Conservation (phyloP, 306 rosid species). For the Inga laurina region DNA sequence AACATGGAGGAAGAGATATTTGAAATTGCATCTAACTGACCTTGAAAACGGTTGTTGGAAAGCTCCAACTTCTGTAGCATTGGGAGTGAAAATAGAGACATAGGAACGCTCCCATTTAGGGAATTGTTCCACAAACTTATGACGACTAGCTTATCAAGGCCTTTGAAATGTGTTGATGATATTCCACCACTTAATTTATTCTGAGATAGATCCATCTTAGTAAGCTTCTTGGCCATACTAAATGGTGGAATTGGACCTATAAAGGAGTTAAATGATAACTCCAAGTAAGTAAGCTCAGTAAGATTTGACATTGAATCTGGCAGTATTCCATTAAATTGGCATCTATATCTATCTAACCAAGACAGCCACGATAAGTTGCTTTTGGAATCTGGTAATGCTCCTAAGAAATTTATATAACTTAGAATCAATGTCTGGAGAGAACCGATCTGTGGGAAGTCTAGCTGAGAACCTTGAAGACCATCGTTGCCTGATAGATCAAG, state of each 20-base stretch:
- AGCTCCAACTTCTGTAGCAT: too few species aligned
- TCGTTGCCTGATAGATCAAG: not conserved
- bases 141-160: too few species aligned
- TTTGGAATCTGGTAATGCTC: not conserved
- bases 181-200: too few species aligned
- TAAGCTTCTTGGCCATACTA: constrained; percentile 24
- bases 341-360: not conserved
- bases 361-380: not conserved
- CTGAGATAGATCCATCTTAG: constrained; percentile 33
- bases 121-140: too few species aligned
- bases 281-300: constrained; percentile 28
- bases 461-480: constrained; percentile 3
- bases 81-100: too few species aligned
- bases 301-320: constrained; percentile 18
- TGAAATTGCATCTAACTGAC: too few species aligned
- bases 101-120: too few species aligned
- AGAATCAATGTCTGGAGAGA: not conserved
- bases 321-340: constrained; percentile 6
- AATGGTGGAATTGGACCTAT: constrained; percentile 43
- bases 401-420: not conserved
- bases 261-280: constrained; percentile 37
- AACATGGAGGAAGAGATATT: too few species aligned
- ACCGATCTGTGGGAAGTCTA: not conserved
- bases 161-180: too few species aligned
- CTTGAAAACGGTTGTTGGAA: too few species aligned